phyloP scores from a whole-genome alignment of 2,329 filamentous ascomycete genomes.

The Phialophora expanda region DNA sequence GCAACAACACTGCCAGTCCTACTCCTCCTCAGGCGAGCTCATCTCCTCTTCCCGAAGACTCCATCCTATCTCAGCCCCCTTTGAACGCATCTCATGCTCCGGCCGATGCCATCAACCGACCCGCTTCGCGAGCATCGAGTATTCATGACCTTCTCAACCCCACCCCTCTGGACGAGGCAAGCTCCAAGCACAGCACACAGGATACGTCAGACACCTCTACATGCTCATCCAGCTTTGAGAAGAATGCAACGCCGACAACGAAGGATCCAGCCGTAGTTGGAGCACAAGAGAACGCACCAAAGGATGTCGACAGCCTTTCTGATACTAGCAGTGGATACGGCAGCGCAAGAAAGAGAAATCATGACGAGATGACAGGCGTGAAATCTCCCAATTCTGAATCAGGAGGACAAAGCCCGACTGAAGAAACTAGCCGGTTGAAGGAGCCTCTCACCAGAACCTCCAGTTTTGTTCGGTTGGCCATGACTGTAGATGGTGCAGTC shows the following conservation, averaged over 20 bases:
- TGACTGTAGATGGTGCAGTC: slow-evolving; percentile 89
- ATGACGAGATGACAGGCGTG: slow-evolving; percentile 35
- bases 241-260: neutral
- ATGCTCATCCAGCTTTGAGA: slow-evolving; percentile 32
- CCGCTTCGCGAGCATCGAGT: slow-evolving; percentile 34
- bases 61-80: neutral
- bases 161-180: slow-evolving; percentile 15
- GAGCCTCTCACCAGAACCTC: slow-evolving; percentile 44
- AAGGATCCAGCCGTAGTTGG: neutral
- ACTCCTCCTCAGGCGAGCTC: slow-evolving; percentile 21
- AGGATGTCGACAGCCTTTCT: slow-evolving; percentile 12
- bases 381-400: slow-evolving; percentile 39
- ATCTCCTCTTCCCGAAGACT: slow-evolving; percentile 14
- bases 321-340: slow-evolving; percentile 22
- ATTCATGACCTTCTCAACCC: slow-evolving; percentile 39
- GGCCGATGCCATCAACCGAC: slow-evolving; percentile 26
- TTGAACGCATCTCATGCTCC: slow-evolving; percentile 18
- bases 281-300: neutral
- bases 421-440: slow-evolving; percentile 44
- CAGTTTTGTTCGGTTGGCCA: slow-evolving; percentile 71
- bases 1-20: slow-evolving; percentile 28
- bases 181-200: slow-evolving; percentile 20
- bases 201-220: slow-evolving; percentile 20
- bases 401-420: slow-evolving; percentile 47
- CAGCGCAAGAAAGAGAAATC: slow-evolving; percentile 32